Conservation (phyloP, 768 basidiomycete genomes). For the Boletus pseudo-olivaceus region DNA sequence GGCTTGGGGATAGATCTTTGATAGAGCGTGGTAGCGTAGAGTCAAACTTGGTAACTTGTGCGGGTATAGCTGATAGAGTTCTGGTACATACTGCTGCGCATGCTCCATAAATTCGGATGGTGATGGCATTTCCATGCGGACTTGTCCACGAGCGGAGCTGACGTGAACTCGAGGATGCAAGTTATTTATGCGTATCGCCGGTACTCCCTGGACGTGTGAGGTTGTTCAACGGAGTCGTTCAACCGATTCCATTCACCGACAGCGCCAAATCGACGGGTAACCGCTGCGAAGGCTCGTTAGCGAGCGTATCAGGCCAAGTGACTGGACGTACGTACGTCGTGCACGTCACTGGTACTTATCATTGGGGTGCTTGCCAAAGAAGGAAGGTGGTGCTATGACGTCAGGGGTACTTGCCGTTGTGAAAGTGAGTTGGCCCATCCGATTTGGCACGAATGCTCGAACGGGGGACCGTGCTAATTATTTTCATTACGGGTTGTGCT, state of each 20-base stretch:
- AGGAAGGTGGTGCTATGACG: constrained; percentile 22
- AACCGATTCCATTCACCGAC: background rate
- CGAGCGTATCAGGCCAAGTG: background rate
- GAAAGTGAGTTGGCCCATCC: too few relatives aligned
- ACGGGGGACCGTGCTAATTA: constrained; percentile 1
- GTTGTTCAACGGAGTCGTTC: background rate
- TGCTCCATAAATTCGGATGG: too few relatives aligned
- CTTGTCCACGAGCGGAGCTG: background rate
- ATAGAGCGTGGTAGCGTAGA: too few relatives aligned
- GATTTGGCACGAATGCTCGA: background rate
- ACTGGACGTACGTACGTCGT: background rate
- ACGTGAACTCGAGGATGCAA: background rate
- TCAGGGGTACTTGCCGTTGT: constrained; percentile 19
- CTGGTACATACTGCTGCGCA: background rate
- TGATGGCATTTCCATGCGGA: background rate
- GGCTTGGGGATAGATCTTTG: too few relatives aligned
- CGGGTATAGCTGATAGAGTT: background rate
- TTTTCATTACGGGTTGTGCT: constrained; percentile 1
- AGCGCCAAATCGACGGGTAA: background rate
- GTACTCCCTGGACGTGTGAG: background rate
- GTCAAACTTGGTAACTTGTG: background rate
- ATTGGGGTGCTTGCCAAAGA: background rate
- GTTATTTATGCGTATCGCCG: background rate
- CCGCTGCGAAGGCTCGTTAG: background rate
- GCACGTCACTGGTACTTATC: too few relatives aligned